Evolutionary conservation across 2,329 filamentous ascomycete species (phyloP), one percentile per base, ranked within the genome.

Genomic region (Didymosphaeria variabile): DNA sequence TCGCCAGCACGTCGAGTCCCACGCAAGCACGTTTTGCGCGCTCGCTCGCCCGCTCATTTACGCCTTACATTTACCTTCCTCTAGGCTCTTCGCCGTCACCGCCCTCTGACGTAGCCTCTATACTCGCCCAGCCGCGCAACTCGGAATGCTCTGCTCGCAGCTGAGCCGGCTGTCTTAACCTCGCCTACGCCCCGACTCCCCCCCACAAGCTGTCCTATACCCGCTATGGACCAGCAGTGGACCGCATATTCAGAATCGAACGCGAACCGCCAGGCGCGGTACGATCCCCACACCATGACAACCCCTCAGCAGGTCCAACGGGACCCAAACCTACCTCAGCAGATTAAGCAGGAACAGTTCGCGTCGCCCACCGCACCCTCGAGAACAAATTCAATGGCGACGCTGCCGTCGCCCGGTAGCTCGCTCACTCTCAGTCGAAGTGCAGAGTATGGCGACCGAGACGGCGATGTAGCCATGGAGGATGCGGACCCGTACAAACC

Each of bases 401-500:
- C 75, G 21, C 69, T 80, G 47, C 68, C 74, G 10, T 77, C 78
- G 64, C 79, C 78, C 58, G 68, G 60, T 38, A 70, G 53, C 50
- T 58, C 71, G 17, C 69, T 68, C 56, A 71, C 71, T 13, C 69
- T 68, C 55, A 71, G 57, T 59, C 74, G 74, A 61, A 75, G 65
- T 42, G 66, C 70, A 49, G 77, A 78, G 52, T 80, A 74, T 72
- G 78, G 77, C 67, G 77, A 81, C 67, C 73, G 74, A 60, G 81
- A 83, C 68, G 79, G 79, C 58, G 81, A 83, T 67, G 74, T 83
- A 55, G 73, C 78, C 63, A 97, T 97, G 94, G 92, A 95, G 79
- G 94, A 97, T 79, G 88, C 88, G 63, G 94, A 97, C 79, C 88
- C 91, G 51, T 96, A 96, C 80, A 88, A 90, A 79, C 88, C 92